These are phyloP conservation scores for Neofusicoccum parvum DNA, from an alignment of 2,329 filamentous ascomycete species.

Conservation along the genomic window DNA sequence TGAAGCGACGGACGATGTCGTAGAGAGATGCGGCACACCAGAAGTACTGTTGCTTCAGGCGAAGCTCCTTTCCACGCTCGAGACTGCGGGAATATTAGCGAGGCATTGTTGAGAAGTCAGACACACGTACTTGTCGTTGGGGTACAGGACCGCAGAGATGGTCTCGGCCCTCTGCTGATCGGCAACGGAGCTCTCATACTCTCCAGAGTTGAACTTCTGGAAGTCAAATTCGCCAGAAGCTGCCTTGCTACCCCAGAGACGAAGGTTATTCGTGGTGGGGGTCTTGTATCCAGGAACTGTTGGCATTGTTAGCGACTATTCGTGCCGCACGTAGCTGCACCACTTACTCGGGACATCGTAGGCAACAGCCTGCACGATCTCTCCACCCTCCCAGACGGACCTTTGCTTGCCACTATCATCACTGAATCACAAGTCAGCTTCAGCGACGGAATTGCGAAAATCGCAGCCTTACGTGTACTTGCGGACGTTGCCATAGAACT, in stretches of 20 bases:
- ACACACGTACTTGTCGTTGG: constrained; percentile 74
- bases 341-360: constrained; percentile 71
- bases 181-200: constrained; percentile 97
- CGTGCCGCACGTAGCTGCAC: neutral
- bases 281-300: constrained; percentile 87
- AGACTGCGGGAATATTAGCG: constrained; percentile 48
- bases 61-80: constrained; percentile 93
- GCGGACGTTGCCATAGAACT: constrained; percentile 88
- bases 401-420: constrained; percentile 76
- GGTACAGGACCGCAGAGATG: constrained; percentile 95
- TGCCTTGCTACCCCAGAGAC: constrained; percentile 96
- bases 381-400: constrained; percentile 85
- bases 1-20: constrained; percentile 96
- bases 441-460: neutral
- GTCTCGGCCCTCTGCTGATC: constrained; percentile 99
- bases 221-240: constrained; percentile 98
- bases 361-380: constrained; percentile 87
- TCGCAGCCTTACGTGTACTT: constrained; percentile 53
- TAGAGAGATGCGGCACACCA: constrained; percentile 97
- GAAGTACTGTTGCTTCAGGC: constrained; percentile 99
- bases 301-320: constrained; percentile 24
- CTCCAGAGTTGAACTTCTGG: constrained; percentile 97
- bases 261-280: constrained; percentile 90
- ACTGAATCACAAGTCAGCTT: constrained; percentile 36
- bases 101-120: constrained; percentile 15